Percentiles rank a stretch among this genome's conserved stretches.
Evolutionary conservation across 1,284 basidiomycete species (phyloP).

Genomic region (Cystobasidium sp.): DNA sequence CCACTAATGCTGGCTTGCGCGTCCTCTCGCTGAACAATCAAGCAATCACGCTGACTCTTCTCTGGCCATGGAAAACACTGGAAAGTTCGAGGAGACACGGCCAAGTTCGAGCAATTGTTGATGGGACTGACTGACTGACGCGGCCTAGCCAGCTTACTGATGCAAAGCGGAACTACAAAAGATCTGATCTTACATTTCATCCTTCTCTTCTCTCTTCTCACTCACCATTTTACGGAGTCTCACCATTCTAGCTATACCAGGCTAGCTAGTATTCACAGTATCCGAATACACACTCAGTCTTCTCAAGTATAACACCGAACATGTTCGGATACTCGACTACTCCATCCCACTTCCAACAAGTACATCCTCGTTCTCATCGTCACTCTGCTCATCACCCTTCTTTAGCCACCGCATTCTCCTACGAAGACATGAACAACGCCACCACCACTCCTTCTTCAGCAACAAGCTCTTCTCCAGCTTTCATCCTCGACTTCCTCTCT

Average conservation of each 20-base stretch:
- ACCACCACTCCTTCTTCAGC: background rate
- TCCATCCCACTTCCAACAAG: slow-evolving; percentile 11
- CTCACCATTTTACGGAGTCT: too few relatives aligned
- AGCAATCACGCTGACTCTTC: background rate
- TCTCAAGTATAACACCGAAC: background rate
- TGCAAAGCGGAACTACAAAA: background rate
- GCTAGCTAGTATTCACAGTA: background rate
- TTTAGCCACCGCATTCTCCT: background rate
- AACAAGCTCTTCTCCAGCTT: background rate
- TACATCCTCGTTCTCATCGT: background rate
- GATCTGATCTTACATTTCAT: background rate
- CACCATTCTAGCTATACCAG: too few relatives aligned
- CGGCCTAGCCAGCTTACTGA: background rate
- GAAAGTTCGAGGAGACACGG: slow-evolving; percentile 9
- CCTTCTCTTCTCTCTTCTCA: slow-evolving; percentile 13
- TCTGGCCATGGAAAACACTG: background rate
- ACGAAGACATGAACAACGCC: background rate
- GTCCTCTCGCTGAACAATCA: slow-evolving; percentile 2
- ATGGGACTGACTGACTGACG: background rate
- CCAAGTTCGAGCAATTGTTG: slow-evolving; percentile 6
- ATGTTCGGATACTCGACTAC: slow-evolving; percentile 14
- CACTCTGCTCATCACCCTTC: background rate
- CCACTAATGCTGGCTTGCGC: background rate
- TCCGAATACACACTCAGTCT: background rate
- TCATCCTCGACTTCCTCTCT: slow-evolving; percentile 9